Conservation (phyloP, 352 stramenopile species). For the Thraustotheca clavata region DNA sequence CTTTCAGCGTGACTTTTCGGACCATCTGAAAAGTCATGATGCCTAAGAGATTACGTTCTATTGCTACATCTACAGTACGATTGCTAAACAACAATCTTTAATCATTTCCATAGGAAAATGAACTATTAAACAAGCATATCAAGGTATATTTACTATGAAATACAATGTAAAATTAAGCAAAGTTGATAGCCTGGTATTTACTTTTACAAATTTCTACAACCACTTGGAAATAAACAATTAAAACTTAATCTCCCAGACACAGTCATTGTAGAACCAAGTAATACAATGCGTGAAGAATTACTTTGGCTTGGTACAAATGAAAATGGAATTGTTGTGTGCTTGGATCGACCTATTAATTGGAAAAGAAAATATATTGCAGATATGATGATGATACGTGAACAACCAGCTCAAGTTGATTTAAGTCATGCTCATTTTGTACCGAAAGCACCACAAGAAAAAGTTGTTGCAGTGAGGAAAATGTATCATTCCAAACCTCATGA, state of each 20-base stretch:
- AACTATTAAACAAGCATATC: constrained; percentile 5
- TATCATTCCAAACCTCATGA: constrained; percentile 39
- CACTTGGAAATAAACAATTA: constrained; percentile 40
- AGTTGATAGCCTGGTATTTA: constrained; percentile 56
- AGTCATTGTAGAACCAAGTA: constrained; percentile 45
- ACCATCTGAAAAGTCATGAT: no score
- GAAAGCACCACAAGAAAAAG: constrained; percentile 23
- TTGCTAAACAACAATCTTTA: no score
- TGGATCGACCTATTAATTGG: constrained; percentile 41
- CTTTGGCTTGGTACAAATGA: constrained; percentile 50
- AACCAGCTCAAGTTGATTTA: not conserved
- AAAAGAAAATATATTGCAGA: constrained; percentile 46
- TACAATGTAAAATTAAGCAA: no score
- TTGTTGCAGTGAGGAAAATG: constrained; percentile 53
- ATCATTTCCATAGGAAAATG: not conserved
- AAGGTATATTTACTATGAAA: constrained; percentile 4
- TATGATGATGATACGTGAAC: constrained; percentile 24
- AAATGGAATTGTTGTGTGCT: constrained; percentile 33
- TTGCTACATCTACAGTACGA: no score
- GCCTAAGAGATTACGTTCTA: no score
- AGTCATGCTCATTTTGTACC: not conserved
- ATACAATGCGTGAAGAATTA: constrained; percentile 38
- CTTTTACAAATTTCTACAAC: constrained; percentile 82
- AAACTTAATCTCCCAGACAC: constrained; percentile 52
- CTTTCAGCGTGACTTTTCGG: no score